Evolutionary conservation across 1,139 yeast genomes (phyloP), one percentile per base, ranked within the genome.

Genomic region (Kurtzmaniella quercitrusa): DNA sequence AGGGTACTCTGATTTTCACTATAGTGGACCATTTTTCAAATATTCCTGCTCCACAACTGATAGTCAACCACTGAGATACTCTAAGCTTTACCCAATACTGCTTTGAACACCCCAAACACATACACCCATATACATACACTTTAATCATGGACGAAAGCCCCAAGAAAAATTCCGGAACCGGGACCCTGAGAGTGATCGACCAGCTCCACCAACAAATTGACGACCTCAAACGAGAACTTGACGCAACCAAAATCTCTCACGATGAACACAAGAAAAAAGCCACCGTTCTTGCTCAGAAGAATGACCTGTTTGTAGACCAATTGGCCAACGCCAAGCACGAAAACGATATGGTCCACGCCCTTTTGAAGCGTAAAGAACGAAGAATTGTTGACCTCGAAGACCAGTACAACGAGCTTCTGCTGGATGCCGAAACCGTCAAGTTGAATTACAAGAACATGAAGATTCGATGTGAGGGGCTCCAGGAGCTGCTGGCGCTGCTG

Each of bases 281-380:
- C 50, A 68, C 73, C 24, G 61, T 73, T 17, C 61, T 73, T 23
- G 62, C 73, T 42, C 69, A 72, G 45, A 75, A 79, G 55, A 79
- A 82, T 48, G 83, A 81, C 40, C 76, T 77, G 46, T 68, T 79
- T 47, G 73, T 81, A 38, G 91, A 85, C 55, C 87, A 80, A 56
- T 63, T 82, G 50, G 82, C 87, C 37, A 83, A 82, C 52, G 70
- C 83, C 27, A 83, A 82, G 58, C 88, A 82, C 56, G 88, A 84
- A 53, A 81, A 80, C 53, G 87, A 83, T 53, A 81, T 82, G 66
- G 69, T 82, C 38, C 78, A 74, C 51, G 81, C 87, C 0, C 60
- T 82, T 50, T 63, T 83, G 50, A 80, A 75, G 51, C 65, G 90
- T 47, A 82, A 83, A 56, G 84, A 82, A 55, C 69, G 89, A 47